Percentiles rank a stretch among this genome's conserved stretches.
phyloP scores from a whole-genome alignment of 768 basidiomycete species.

The Panaeolus papilionaceus region DNA sequence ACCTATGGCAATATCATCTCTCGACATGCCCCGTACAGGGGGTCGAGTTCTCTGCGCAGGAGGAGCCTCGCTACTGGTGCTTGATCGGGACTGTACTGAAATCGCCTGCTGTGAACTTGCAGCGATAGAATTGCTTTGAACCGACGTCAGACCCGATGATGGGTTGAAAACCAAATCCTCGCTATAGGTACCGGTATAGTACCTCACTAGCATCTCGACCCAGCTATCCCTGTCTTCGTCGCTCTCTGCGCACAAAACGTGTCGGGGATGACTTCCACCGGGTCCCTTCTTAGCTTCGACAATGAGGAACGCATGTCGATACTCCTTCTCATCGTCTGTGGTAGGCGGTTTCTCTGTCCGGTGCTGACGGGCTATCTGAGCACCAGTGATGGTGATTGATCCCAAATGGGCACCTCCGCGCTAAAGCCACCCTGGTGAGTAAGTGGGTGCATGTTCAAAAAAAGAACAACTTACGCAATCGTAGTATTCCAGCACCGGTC shows the following conservation, averaged over 20 bases:
- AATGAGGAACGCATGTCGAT: conserved; percentile 96
- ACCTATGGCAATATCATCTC: conserved; percentile 66
- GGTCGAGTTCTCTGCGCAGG: conserved; percentile 39
- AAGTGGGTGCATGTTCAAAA: conserved; percentile 19
- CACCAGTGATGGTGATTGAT: conserved; percentile 88
- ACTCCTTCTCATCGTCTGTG: conserved; percentile 88
- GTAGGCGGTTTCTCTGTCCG: conserved; percentile 56
- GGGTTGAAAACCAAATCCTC: conserved; percentile 62
- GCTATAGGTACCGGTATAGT: conserved; percentile 82
- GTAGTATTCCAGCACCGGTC: conserved; percentile 91
- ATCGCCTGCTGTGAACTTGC: conserved; percentile 29
- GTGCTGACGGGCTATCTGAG: conserved; percentile 96
- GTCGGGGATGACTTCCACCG: conserved; percentile 73
- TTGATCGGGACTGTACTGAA: conserved; percentile 59
- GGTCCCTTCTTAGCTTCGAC: conserved; percentile 86
- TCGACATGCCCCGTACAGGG: conserved; percentile 51
- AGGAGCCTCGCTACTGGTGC: conserved; percentile 50
- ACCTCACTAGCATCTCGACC: conserved; percentile 93
- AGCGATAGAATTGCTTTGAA: conserved; percentile 33
- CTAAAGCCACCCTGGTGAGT: conserved; percentile 38
- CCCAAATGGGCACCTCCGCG: conserved; percentile 93
- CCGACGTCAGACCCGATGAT: conserved; percentile 37
- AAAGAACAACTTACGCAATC: conserved; percentile 76
- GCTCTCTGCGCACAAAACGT: conserved; percentile 96
- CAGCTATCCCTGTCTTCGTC: conserved; percentile 92